Conservation (phyloP, 345 rosid genomes). For the Acer yangbiense region DNA sequence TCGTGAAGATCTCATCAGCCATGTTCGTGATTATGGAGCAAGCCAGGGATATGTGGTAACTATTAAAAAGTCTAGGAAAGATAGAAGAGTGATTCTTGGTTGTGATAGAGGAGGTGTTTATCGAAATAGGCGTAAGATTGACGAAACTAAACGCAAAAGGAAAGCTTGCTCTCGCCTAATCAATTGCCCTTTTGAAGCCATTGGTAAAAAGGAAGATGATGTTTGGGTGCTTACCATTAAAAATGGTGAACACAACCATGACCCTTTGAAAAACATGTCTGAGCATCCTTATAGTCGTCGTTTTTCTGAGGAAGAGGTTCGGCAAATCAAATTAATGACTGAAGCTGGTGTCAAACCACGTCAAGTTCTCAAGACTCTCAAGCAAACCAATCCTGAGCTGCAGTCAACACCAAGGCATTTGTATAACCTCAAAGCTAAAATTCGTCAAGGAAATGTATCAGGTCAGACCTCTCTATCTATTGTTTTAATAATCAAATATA, state of each 20-base stretch:
- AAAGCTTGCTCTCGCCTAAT: slow-evolving; percentile 48
- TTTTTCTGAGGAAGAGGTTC: slow-evolving; percentile 49
- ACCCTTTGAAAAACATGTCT: slow-evolving; percentile 46
- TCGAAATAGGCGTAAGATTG: slow-evolving; percentile 52
- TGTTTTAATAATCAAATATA: slow-evolving; percentile 6
- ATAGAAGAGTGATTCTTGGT: slow-evolving; percentile 51
- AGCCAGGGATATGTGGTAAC: slow-evolving; percentile 52
- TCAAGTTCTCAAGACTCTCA: slow-evolving; percentile 47
- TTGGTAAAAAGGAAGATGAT: slow-evolving; percentile 47
- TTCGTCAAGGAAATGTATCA: slow-evolving; percentile 45
- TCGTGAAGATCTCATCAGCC: slow-evolving; percentile 44
- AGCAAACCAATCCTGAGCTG: slow-evolving; percentile 46
- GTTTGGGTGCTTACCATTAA: slow-evolving; percentile 41
- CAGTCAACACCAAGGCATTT: slow-evolving; percentile 55
- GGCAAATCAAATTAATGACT: slow-evolving; percentile 46
- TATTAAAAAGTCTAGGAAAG: slow-evolving; percentile 52
- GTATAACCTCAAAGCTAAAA: slow-evolving; percentile 55
- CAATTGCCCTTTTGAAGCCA: slow-evolving; percentile 52
- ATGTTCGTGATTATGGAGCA: slow-evolving; percentile 47
- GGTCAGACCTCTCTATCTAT: slow-evolving; percentile 17
- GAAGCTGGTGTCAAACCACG: slow-evolving; percentile 55
- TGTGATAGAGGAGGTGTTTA: slow-evolving; percentile 55
- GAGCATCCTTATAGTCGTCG: slow-evolving; percentile 56
- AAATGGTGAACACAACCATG: slow-evolving; percentile 48
- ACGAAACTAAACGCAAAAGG: slow-evolving; percentile 51